phyloP scores from a whole-genome alignment of 257 asterid species.

The Nyctanthes arbortristis region DNA sequence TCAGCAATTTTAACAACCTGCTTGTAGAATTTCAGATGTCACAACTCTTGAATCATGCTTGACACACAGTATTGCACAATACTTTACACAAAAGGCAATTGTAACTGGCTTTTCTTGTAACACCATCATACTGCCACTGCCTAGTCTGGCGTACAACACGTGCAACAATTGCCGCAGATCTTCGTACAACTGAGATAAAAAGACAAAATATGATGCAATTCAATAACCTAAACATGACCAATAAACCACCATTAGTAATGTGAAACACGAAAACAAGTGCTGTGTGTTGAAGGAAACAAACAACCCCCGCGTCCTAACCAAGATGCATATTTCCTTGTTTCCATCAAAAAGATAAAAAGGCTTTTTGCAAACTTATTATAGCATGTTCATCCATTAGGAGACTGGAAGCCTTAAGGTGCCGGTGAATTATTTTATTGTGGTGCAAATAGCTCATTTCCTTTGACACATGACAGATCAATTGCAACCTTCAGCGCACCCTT shows the following conservation, averaged over 20 bases:
- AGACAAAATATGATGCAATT: background rate
- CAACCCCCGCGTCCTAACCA: background rate
- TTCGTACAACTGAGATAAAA: background rate
- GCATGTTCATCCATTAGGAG: constrained; percentile 77
- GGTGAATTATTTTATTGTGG: constrained; percentile 72
- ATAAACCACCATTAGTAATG: background rate
- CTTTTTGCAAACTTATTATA: constrained; percentile 37
- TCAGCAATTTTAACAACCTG: constrained; percentile 94
- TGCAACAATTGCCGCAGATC: background rate
- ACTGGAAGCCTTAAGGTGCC: constrained; percentile 91
- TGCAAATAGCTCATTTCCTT: constrained; percentile 94
- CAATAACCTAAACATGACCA: background rate
- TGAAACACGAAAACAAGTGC: background rate
- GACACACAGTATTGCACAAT: background rate
- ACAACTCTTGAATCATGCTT: background rate
- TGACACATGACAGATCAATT: constrained; percentile 72
- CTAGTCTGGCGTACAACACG: background rate
- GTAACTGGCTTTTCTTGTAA: background rate
- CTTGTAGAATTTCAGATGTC: background rate
- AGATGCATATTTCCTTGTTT: too few relatives aligned
- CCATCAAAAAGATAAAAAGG: background rate
- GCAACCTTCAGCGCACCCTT: constrained; percentile 68
- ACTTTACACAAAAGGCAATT: background rate
- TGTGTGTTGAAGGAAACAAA: background rate
- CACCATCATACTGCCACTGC: background rate